Evolutionary conservation across 768 basidiomycete genomes (phyloP).

Genomic region (Leccinellum luteum): DNA sequence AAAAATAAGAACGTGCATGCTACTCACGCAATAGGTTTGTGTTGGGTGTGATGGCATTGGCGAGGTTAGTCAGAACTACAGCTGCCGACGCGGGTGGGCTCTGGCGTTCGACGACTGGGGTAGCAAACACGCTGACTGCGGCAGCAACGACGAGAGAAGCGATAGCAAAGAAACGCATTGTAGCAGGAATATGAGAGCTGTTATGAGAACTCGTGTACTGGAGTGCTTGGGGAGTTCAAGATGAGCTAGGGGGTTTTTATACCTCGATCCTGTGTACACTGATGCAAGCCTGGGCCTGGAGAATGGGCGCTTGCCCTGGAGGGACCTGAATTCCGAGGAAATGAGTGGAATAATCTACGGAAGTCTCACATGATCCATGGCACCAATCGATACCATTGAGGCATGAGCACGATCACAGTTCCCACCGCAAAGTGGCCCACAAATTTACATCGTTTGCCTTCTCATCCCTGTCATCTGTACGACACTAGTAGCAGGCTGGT

Average conservation of each 20-base stretch:
- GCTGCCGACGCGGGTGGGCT: constrained; percentile 1
- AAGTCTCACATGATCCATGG: neutral
- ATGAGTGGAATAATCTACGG: neutral
- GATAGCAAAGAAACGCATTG: constrained; percentile 11
- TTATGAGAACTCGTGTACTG: constrained; percentile 4
- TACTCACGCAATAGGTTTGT: constrained; percentile 11
- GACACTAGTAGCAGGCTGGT: neutral
- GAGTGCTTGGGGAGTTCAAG: constrained; percentile 8
- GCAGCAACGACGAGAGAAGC: constrained; percentile 7
- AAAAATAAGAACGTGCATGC: neutral
- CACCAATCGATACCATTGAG: neutral
- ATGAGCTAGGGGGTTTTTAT: constrained; percentile 8
- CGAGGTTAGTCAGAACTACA: constrained; percentile 5
- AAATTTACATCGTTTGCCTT: neutral
- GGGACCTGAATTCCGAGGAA: constrained; percentile 1
- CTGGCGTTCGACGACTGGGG: constrained; percentile 8
- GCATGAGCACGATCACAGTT: neutral
- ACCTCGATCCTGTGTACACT: neutral
- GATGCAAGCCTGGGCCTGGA: neutral
- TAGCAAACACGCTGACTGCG: constrained; percentile 7
- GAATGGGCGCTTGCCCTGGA: neutral
- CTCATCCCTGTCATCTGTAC: neutral
- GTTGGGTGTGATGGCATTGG: constrained; percentile 1
- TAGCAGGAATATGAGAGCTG: neutral
- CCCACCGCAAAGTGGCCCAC: neutral